Evolutionary conservation across 495 filamentous ascomycete species (phyloP).

Genomic region (Aspergillus ostianus): DNA sequence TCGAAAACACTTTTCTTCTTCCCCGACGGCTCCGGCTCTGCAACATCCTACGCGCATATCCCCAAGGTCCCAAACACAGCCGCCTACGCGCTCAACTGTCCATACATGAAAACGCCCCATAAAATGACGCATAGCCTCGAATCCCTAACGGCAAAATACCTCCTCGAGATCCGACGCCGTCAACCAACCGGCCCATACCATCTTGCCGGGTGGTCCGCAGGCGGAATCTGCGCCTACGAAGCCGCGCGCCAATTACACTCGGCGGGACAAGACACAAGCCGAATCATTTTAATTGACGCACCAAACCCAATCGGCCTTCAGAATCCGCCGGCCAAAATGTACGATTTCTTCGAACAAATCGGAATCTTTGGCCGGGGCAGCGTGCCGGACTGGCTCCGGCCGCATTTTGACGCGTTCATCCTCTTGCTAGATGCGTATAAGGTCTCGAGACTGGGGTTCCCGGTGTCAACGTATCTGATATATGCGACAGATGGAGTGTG

Average conservation of each 20-base stretch:
- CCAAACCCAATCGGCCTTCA: slow-evolving; percentile 77
- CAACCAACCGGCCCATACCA: slow-evolving; percentile 71
- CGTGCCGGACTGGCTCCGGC: slow-evolving; percentile 72
- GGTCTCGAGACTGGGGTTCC: slow-evolving; percentile 37
- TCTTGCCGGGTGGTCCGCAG: slow-evolving; percentile 78
- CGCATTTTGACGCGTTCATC: slow-evolving; percentile 79
- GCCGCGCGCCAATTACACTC: slow-evolving; percentile 69
- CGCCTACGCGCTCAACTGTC: slow-evolving; percentile 64
- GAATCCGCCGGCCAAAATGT: slow-evolving; percentile 71
- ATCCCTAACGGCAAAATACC: slow-evolving; percentile 55
- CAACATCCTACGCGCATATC: slow-evolving; percentile 57
- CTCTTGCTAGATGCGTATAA: slow-evolving; percentile 73
- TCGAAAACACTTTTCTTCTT: slow-evolving; percentile 35
- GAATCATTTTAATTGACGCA: slow-evolving; percentile 78
- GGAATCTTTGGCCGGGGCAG: slow-evolving; percentile 74
- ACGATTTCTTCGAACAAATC: slow-evolving; percentile 75
- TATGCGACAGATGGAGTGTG: slow-evolving; percentile 85
- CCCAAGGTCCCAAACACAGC: slow-evolving; percentile 55
- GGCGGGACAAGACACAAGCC: slow-evolving; percentile 65
- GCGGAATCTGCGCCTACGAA: slow-evolving; percentile 86
- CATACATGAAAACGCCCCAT: slow-evolving; percentile 62
- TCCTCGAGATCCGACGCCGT: slow-evolving; percentile 67
- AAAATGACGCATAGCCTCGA: slow-evolving; percentile 56
- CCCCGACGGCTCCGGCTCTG: slow-evolving; percentile 36
- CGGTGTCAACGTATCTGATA: slow-evolving; percentile 63